Percentiles rank a stretch among this genome's conserved stretches.
Conservation (phyloP, 495 filamentous ascomycete genomes). For the Penicillium mononematosum region DNA sequence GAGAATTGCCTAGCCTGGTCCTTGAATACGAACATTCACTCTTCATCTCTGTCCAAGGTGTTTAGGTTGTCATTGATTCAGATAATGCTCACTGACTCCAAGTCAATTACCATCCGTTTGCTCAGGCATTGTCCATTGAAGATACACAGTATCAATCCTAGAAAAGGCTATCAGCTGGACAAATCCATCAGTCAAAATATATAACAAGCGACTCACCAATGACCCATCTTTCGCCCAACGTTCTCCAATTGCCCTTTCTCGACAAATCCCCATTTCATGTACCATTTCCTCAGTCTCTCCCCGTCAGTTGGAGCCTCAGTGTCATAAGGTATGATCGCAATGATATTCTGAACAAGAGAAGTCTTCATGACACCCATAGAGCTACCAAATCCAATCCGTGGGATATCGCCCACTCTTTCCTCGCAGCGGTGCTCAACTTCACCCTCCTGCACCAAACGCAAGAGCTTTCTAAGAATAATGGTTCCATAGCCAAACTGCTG, state of each 20-base stretch:
- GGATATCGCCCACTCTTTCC: slow-evolving; percentile 6
- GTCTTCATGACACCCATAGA: background rate
- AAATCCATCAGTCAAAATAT: background rate
- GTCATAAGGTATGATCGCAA: slow-evolving; percentile 33
- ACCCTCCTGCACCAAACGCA: slow-evolving; percentile 9
- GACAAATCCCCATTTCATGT: slow-evolving; percentile 25
- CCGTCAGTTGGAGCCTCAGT: slow-evolving; percentile 23
- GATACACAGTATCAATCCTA: slow-evolving; percentile 27
- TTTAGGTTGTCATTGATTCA: background rate
- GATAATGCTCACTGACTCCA: background rate
- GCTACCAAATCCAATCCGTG: background rate
- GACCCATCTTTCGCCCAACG: slow-evolving; percentile 26
- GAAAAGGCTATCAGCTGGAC: background rate
- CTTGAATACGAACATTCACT: background rate
- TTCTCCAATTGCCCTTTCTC: slow-evolving; percentile 27
- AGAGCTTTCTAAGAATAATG: slow-evolving; percentile 16
- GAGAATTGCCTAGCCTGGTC: background rate
- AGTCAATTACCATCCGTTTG: background rate
- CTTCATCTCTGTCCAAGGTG: too few relatives aligned
- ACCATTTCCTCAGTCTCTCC: slow-evolving; percentile 27
- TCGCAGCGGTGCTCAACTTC: slow-evolving; percentile 11
- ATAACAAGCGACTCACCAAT: slow-evolving; percentile 14
- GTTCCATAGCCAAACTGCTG: slow-evolving; percentile 21
- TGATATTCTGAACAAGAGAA: slow-evolving; percentile 23
- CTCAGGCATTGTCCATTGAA: slow-evolving; percentile 15